A percentile compares a stretch with the other conserved stretches of the same genome.
phyloP scores from a whole-genome alignment of 2,329 filamentous ascomycete genomes.

The Aspergillus novoparasiticus region DNA sequence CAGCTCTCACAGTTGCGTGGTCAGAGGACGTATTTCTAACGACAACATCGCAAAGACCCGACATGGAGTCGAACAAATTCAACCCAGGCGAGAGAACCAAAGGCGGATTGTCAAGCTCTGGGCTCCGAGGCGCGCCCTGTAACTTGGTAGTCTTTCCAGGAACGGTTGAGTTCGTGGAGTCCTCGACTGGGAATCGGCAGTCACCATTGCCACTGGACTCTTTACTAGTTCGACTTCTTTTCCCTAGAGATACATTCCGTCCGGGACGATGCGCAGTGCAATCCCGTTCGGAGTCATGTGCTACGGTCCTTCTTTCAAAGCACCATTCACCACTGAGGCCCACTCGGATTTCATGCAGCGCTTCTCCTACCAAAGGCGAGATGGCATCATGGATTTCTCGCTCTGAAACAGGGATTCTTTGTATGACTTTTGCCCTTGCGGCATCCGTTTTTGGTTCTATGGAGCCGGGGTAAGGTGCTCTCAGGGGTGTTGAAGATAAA shows the following conservation, averaged over 20 bases:
- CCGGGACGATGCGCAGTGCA: neutral
- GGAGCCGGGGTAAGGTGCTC: constrained; percentile 51
- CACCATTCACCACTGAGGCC: constrained; percentile 36
- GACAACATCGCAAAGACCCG: constrained; percentile 24
- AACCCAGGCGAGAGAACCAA: constrained; percentile 35
- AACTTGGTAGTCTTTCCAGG: neutral
- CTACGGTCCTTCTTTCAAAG: constrained; percentile 23
- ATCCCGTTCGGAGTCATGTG: neutral
- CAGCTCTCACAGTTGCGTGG: constrained; percentile 19
- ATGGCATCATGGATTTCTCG: constrained; percentile 33
- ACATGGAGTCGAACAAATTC: constrained; percentile 32
- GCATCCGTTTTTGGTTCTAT: constrained; percentile 54
- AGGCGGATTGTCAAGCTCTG: constrained; percentile 23
- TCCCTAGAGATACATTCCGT: neutral
- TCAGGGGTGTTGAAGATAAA: constrained; percentile 49
- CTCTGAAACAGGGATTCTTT: constrained; percentile 36
- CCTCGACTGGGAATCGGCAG: neutral
- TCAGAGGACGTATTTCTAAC: constrained; percentile 35
- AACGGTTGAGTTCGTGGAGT: neutral
- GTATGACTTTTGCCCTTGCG: constrained; percentile 45
- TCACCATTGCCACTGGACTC: neutral
- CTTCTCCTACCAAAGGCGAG: constrained; percentile 39
- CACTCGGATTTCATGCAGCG: constrained; percentile 37
- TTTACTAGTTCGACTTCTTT: constrained; percentile 6
- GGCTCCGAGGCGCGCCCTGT: neutral